These are phyloP conservation scores for Talaromyces funiculosus DNA, from an alignment of 2,329 filamentous ascomycete species.

Conservation along the genomic window DNA sequence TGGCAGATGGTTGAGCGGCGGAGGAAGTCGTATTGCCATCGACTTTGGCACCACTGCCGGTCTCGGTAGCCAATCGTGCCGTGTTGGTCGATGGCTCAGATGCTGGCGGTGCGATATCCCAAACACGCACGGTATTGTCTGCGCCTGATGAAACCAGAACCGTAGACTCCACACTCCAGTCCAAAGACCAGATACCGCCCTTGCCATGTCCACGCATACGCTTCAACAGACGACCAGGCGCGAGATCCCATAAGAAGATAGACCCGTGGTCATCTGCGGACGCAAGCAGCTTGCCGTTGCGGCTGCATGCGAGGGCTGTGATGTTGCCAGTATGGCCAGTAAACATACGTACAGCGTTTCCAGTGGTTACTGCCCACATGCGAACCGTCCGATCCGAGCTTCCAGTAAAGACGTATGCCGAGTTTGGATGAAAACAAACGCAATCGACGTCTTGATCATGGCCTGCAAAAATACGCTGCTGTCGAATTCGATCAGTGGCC, in stretches of 20 bases:
- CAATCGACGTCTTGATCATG: constrained; percentile 91
- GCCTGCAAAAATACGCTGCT: constrained; percentile 80
- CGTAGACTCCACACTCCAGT: constrained; percentile 88
- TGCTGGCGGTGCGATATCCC: constrained; percentile 76
- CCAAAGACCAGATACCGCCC: constrained; percentile 86
- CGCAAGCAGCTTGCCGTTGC: constrained; percentile 83
- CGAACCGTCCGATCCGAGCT: constrained; percentile 89
- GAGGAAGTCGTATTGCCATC: constrained; percentile 48
- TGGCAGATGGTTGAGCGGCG: constrained; percentile 40
- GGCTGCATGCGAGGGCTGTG: constrained; percentile 76
- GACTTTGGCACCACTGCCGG: constrained; percentile 44
- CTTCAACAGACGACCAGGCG: constrained; percentile 80
- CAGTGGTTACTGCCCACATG: constrained; percentile 93
- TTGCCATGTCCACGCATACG: constrained; percentile 90
- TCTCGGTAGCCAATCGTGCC: constrained; percentile 49
- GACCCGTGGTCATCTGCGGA: constrained; percentile 83
- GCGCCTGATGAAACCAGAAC: constrained; percentile 86
- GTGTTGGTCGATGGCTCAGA: constrained; percentile 54
- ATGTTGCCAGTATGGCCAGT: constrained; percentile 86
- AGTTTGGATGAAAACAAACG: constrained; percentile 92
- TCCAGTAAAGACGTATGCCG: constrained; percentile 86
- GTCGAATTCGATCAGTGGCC: constrained; percentile 87
- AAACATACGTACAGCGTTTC: constrained; percentile 83
- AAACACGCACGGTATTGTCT: constrained; percentile 87
- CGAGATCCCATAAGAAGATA: constrained; percentile 91